A percentile compares a stretch with the other conserved stretches of the same genome.
Evolutionary conservation across 495 filamentous ascomycete species (phyloP).

Genomic region (Daldinia decipiens): DNA sequence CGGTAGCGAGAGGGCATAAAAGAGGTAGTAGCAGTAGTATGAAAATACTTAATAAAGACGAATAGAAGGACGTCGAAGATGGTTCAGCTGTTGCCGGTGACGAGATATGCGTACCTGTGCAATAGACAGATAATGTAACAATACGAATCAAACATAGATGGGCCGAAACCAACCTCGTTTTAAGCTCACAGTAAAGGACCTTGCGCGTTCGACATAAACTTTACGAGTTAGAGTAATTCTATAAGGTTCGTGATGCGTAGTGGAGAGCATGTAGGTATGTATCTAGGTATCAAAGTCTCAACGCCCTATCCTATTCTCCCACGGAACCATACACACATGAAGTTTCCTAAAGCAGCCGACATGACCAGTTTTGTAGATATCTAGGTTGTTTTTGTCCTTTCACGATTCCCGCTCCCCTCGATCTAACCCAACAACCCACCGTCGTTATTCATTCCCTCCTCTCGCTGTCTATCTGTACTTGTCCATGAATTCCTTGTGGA

Average conservation of each 20-base stretch:
- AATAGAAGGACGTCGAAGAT: conserved; percentile 8
- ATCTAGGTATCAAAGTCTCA: neutral
- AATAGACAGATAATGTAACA: conserved; percentile 34
- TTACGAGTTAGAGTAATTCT: neutral
- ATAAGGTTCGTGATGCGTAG: conserved; percentile 5
- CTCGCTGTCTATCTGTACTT: conserved; percentile 65
- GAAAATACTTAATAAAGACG: neutral
- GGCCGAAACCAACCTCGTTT: conserved; percentile 11
- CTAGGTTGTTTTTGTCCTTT: neutral
- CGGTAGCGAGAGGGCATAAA: conserved; percentile 84
- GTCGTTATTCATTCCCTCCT: neutral
- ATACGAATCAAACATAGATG: conserved; percentile 25
- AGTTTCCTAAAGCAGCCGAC: neutral
- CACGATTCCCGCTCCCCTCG: neutral
- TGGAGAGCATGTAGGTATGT: conserved; percentile 23
- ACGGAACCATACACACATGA: neutral
- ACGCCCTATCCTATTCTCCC: neutral
- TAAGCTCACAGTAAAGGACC: neutral
- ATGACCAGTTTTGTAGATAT: neutral
- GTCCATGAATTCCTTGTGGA: conserved; percentile 91
- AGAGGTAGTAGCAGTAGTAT: neutral
- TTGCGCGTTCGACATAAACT: neutral
- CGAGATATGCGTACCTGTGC: conserved; percentile 7
- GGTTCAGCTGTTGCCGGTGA: conserved; percentile 7
- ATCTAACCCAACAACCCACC: neutral